Conservation (phyloP, 805 yeast species). For the Nakazawaea ishiwadae region DNA sequence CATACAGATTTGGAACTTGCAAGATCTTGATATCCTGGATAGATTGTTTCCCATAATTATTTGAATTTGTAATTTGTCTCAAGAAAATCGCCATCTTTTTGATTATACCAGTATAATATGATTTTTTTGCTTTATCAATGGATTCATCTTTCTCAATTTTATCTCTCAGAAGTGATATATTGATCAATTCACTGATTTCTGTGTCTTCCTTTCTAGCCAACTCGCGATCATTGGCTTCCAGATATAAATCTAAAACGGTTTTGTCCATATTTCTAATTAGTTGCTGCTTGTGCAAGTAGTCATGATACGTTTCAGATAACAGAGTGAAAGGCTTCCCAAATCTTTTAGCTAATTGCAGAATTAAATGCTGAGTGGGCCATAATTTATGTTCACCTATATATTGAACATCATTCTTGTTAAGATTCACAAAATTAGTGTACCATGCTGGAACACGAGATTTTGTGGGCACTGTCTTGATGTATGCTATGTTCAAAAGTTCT, state of each 20-base stretch:
- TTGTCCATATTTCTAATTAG: background rate
- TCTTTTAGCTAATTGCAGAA: background rate
- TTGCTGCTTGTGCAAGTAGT: constrained; percentile 5
- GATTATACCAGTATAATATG: background rate
- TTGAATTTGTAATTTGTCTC: background rate
- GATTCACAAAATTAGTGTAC: constrained; percentile 9
- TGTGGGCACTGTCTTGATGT: background rate
- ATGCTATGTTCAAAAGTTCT: constrained; percentile 2
- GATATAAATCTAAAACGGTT: background rate
- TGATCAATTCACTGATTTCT: background rate
- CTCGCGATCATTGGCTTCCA: background rate
- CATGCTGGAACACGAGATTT: constrained; percentile 5
- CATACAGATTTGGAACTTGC: constrained; percentile 4
- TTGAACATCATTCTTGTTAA: background rate
- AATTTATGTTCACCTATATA: background rate
- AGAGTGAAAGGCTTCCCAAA: background rate
- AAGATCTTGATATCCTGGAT: background rate
- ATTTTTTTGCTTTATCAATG: background rate
- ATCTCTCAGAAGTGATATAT: no score
- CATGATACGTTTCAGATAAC: background rate
- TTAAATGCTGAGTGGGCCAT: constrained; percentile 10
- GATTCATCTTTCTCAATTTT: background rate
- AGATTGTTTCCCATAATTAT: background rate
- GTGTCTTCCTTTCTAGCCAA: background rate
- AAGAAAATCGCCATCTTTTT: background rate